Base-by-base conservation (phyloP, 495 filamentous ascomycete species). In the Pyronema domesticum region DNA sequence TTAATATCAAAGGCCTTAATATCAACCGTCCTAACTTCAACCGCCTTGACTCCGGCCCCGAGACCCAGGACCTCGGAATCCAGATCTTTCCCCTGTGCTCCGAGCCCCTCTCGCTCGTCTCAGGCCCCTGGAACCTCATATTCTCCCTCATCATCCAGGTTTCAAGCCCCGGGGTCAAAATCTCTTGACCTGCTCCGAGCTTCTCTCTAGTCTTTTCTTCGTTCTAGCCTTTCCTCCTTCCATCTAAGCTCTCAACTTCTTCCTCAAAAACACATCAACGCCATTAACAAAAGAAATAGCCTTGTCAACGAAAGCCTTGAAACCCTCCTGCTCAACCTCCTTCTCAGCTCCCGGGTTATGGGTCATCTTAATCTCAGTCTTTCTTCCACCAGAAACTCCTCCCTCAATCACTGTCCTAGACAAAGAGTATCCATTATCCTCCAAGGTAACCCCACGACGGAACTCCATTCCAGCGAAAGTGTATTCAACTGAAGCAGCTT, bases 391-490 rank as follows among this genome's bases (percentile, higher is more conserved):
- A 17, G 49, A 59, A 1, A 59, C 36, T 3, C 63, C 63, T 1
- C 62, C 63, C n/a, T 65, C 62, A 9, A 65, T 36, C 17, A 55
- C 47, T 13, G 58, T 58, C 42, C 60, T 48, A 13, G 55, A 30
- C 8, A 65, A 39, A 11, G 15, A 15, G 17, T 57, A 23, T 7
- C 57, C 63, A 0, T 51, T 36, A 37, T 52, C 57, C 15, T 56
- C 49, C 7, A 65, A 52, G 18, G 52, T 34, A 3, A 61, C 30
- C 18, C 48, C 52, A 44, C 56, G 54, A 8, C 56, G 55, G 42
- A 60, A 65, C 23, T 62, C 56, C 56, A 65, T 56, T n/a, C 59
- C 49, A 40, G 60, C 54, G 40, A 62, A 65, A n/a, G 55, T 49
- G 51, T 65, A 65, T 11, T 56, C 51, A 42, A 64, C 46, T 7